Evolutionary conservation across 2,329 filamentous ascomycete species (phyloP), one percentile per base, ranked within the genome.

Genomic region (Neobulgaria alba): DNA sequence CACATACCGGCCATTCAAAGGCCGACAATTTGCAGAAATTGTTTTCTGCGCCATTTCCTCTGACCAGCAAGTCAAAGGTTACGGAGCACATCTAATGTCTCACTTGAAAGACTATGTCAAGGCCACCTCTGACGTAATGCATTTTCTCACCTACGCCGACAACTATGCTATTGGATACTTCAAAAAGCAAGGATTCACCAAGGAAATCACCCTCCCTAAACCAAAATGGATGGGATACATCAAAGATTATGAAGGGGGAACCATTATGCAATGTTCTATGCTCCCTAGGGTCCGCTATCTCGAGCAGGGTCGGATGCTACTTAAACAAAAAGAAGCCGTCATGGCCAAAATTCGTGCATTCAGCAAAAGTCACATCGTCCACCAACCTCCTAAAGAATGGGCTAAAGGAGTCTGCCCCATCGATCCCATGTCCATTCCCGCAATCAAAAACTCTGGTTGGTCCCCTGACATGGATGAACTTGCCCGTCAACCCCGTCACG

Each of bases 111-210:
- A 98, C 67, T 98, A 95, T 56, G 92, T 98, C 61, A 95, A 95
- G 63, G 89, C 90, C 5, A 95, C 90, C 1, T 93, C 86, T 39
- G 82, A 89, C 51, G 89, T 98, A 35, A 96, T 95, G 89, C 89
- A 98, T 63, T 98, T 98, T 63, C 72, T 98, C 2, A 98, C 92
- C 1, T 98, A 98, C 58, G 92, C 92, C 50, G 92, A 98, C 63
- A 98, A 98, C 63, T 96, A 96, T 58, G 92, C 92, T 29, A 98
- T 95, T 51, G 92, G 92, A 9, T 98, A 96, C 63, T 98, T 98
- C 65, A 94, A 96, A 63, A 98, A 98, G 61, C 92, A 98, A 61
- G 92, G 92, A 0, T 98, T 98, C 59, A 96, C 92, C 2, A 98
- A 98, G 61, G 90, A 98, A 56, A 96, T 98, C 49, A 95, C 89